Base-by-base conservation (phyloP, 2,329 filamentous ascomycete genomes). In the Colletotrichum spinosum region DNA sequence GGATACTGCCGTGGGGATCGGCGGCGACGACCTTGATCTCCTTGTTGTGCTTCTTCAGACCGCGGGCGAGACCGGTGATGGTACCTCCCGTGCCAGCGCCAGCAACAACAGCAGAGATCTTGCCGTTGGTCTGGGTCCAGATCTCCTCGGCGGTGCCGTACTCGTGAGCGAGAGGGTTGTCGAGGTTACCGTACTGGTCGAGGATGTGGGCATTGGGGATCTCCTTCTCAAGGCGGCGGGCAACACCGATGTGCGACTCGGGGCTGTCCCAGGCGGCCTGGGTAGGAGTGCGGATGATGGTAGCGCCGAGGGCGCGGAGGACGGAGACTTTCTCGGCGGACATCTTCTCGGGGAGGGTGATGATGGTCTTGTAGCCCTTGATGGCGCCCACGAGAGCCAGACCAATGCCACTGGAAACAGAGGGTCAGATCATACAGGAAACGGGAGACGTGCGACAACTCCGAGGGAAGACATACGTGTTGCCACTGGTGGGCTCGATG, bases 291-390 rank as follows among this genome's bases (percentile, higher is more conserved):
- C 96, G 91, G 77, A 99, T 97, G 79, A 99, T 98, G 75, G 97
- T 97, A 46, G 96, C 96, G 69, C 95, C 95, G 56, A 99, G 87
- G 37, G 96, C 95, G 72, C 94, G 92, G 68, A 99, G 86, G 35
- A 99, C 96, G 2, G 95, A 92, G 44, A 99, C 96, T 81, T 99
- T 99, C 81, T 99, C 96, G 52, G 94, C 92, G 1, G 94, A 97
- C 96, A 99, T 99, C 85, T 99, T 99, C 82, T 99, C 96, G 55
- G 96, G 96, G 50, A 99, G 88, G 10, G 96, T 99, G 78, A 99
- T 99, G 80, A 99, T 98, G 45, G 94, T 97, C 80, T 95, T 95
- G 86, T 98, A 99, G 70, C 94, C 95, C 83, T 97, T 98, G 74
- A 99, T 92, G 13, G 96, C 96, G 63, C 89, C 95, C 15, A 98